Evolutionary conservation across 805 yeast species (phyloP).

Genomic region (Candida lessepsii): DNA sequence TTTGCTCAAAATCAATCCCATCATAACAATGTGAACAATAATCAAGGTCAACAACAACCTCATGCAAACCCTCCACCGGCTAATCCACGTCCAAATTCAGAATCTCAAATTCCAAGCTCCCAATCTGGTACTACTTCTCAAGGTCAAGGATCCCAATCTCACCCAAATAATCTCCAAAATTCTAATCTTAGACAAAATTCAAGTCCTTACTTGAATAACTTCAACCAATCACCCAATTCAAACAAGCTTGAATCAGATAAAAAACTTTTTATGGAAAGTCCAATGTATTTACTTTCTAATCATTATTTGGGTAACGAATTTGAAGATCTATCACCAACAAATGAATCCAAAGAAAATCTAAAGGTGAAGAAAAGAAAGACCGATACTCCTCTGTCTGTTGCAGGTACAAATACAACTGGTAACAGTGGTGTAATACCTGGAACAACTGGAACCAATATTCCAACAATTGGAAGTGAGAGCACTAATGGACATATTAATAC

Average conservation of each 20-base stretch:
- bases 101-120: too few species aligned
- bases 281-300: constrained; percentile 1
- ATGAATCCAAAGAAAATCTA: not conserved
- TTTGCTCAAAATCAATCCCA: not conserved
- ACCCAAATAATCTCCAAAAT: not conserved
- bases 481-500: not conserved
- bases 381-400: not conserved
- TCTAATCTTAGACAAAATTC: not conserved
- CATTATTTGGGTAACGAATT: constrained; percentile 2
- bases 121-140: too few species aligned
- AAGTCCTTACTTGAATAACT: not conserved
- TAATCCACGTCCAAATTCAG: not conserved
- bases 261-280: constrained; percentile 2
- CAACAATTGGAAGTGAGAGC: too few species aligned
- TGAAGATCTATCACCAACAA: constrained; percentile 2
- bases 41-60: not conserved
- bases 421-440: not conserved
- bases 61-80: not conserved
- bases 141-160: constrained; percentile 3
- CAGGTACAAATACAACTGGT: too few species aligned
- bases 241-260: not conserved
- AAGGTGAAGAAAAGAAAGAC: not conserved
- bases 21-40: too few species aligned
- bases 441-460: not conserved
- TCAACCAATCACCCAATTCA: not conserved